Base-by-base conservation (phyloP, 2,329 filamentous ascomycete genomes). In the Trichophyton equinum region DNA sequence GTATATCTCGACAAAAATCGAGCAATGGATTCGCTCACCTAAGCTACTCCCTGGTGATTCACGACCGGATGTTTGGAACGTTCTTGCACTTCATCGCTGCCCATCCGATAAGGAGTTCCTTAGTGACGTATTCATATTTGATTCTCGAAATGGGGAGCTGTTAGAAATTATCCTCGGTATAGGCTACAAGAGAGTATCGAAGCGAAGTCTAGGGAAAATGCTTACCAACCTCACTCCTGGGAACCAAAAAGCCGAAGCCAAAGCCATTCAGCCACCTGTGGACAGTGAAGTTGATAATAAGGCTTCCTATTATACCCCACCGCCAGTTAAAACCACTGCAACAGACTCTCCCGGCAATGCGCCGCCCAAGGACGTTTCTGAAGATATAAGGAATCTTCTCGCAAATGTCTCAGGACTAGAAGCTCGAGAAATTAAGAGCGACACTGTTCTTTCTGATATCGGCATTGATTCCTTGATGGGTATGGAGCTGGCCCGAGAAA, bases 391-490 rank as follows among this genome's bases (percentile, higher is more conserved):
- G 15, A 44, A 33, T 11, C 40, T 60, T 9, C 46, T 60, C 8
- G 47, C 40, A 5, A 56, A 56, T 18, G 49, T 60, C 38, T 56
- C 59, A 9, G 59, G 59, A 7, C 36, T 60, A 27, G 59, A 60
- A n/a, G 2, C 51, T 9, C 46, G 57, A 3, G 74, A 78, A 30
- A 73, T 79, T 15, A 69, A 71, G 33, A 59, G 66, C 27, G 70
- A 74, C 18, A 66, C 67, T 5, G 63, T 70, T 15, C 69, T 80
- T n/a, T 71, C 69, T 5, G 75, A 79, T 44, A 61, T 79, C 2
- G 78, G 78, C 0, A 78, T 81, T 36, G 78, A 81, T 66, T 81
- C 78, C 0, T 69, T 81, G 0, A 76, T 79, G 73, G 76, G 71
- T 0, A 80, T 79, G 75, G 78, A 62, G 22, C 46, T 64, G 55